Evolutionary conservation across 306 rosid species (phyloP).

Genomic region (Acmispon strigosus): DNA sequence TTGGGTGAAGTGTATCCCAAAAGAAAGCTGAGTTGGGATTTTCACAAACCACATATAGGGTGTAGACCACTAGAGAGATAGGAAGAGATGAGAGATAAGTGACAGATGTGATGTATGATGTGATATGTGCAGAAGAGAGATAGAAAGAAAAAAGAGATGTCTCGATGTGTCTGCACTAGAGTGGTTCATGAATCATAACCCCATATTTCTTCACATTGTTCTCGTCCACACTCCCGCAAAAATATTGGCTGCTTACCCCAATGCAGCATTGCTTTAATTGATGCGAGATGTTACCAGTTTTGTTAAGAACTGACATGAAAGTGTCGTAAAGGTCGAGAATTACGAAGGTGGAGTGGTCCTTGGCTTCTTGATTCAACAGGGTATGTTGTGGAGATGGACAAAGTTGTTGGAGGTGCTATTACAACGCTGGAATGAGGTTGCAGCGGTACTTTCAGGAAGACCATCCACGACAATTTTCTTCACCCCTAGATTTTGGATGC

Average conservation of each 20-base stretch:
- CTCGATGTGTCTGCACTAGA: too few species aligned
- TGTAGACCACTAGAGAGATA: too few species aligned
- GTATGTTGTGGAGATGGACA: slow-evolving; percentile 41
- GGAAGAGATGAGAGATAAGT: too few species aligned
- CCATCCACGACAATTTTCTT: slow-evolving; percentile 42
- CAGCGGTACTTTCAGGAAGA: slow-evolving; percentile 29
- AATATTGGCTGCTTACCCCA: slow-evolving; percentile 29
- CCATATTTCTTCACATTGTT: slow-evolving; percentile 39
- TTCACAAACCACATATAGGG: slow-evolving; percentile 36
- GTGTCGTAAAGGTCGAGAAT: slow-evolving; percentile 42
- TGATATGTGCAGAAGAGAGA: too few species aligned
- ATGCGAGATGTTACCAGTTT: slow-evolving; percentile 26
- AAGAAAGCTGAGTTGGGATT: slow-evolving; percentile 51
- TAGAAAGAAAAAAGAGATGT: too few species aligned
- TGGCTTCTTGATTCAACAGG: slow-evolving; percentile 31
- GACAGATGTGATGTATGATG: too few species aligned
- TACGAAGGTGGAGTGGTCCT: slow-evolving; percentile 22
- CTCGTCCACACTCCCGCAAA: slow-evolving; percentile 41
- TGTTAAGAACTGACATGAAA: slow-evolving; percentile 39
- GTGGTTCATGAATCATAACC: too few species aligned
- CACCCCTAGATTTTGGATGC: slow-evolving; percentile 49
- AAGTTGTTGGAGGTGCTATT: slow-evolving; percentile 30
- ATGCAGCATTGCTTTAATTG: slow-evolving; percentile 45
- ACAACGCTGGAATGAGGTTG: slow-evolving; percentile 35
- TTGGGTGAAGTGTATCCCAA: slow-evolving; percentile 62